Evolutionary conservation across 208 protist genomes (phyloP).

Genomic region (Porcisia hertigi): DNA sequence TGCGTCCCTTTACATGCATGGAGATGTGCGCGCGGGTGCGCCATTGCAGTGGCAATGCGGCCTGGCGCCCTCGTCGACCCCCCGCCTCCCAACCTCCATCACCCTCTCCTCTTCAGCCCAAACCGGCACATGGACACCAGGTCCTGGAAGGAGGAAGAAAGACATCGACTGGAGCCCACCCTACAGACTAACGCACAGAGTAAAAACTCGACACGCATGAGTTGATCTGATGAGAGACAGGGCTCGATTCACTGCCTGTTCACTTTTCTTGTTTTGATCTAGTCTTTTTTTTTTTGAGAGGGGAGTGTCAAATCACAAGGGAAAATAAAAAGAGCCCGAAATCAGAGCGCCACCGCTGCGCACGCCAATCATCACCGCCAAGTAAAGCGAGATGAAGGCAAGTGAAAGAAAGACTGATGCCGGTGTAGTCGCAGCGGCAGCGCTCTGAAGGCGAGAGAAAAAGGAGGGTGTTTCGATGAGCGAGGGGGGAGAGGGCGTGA

Average conservation of each 20-base stretch:
- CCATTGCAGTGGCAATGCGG: neutral
- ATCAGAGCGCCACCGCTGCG: neutral
- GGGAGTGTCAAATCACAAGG: slow-evolving; percentile 9
- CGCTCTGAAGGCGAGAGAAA: slow-evolving; percentile 5
- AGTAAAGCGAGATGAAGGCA: slow-evolving; percentile 7
- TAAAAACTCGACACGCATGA: neutral
- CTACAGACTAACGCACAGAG: neutral
- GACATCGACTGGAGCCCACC: neutral
- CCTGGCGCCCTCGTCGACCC: neutral
- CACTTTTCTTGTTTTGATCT: too few relatives aligned
- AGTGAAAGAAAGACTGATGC: too few relatives aligned
- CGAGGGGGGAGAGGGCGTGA: too few relatives aligned
- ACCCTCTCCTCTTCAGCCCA: slow-evolving; percentile 2
- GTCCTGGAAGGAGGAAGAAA: too few relatives aligned
- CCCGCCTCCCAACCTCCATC: slow-evolving; percentile 27
- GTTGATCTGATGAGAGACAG: neutral
- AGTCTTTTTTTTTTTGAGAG: neutral
- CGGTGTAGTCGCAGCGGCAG: neutral
- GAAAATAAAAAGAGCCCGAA: slow-evolving; percentile 29
- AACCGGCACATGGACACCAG: neutral
- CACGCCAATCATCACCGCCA: neutral
- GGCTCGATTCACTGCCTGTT: neutral
- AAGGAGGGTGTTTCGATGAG: too few relatives aligned
- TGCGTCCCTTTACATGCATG: neutral
- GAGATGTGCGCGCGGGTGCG: too few relatives aligned